Evolutionary conservation across 2,329 filamentous ascomycete species (phyloP).

Genomic region (Epichloe amarillans): DNA sequence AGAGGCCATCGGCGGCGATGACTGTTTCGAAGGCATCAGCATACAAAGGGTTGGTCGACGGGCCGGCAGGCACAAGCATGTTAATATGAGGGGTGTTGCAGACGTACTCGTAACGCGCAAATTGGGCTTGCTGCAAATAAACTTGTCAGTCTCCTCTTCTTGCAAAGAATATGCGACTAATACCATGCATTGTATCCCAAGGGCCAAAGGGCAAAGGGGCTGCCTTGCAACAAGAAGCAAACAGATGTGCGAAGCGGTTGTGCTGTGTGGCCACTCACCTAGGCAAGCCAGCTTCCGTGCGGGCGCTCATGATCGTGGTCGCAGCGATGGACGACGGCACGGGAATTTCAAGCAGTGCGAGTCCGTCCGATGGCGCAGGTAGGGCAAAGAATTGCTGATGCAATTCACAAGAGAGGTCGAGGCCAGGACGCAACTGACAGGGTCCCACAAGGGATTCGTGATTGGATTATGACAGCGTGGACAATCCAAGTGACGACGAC

Average conservation of each 20-base stretch:
- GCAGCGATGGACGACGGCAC: conserved; percentile 1
- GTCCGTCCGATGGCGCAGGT: not conserved
- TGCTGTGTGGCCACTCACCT: conserved; percentile 17
- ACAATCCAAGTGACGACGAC: conserved; percentile 3
- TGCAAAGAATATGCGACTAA: not conserved
- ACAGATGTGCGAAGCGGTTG: conserved; percentile 2
- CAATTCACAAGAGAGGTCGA: conserved; percentile 6
- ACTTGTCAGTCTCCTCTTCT: conserved; percentile 17
- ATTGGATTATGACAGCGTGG: conserved; percentile 2
- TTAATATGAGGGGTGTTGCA: conserved; percentile 11
- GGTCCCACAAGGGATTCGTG: conserved; percentile 1
- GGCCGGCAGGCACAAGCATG: not conserved
- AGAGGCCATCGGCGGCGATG: conserved; percentile 94
- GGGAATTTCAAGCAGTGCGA: not conserved
- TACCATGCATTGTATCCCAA: not conserved
- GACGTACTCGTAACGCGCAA: conserved; percentile 80
- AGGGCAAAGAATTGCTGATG: conserved; percentile 2
- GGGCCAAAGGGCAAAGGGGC: not conserved
- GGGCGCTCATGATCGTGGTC: conserved; percentile 14
- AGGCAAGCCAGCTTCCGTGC: conserved; percentile 23
- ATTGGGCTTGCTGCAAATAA: conserved; percentile 56
- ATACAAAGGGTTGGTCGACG: conserved; percentile 1
- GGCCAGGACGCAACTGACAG: not conserved
- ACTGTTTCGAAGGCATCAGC: conserved; percentile 45
- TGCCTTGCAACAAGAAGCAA: not conserved